Conservation (phyloP, 2,329 filamentous ascomycete species). For the Neofusicoccum cordaticola region DNA sequence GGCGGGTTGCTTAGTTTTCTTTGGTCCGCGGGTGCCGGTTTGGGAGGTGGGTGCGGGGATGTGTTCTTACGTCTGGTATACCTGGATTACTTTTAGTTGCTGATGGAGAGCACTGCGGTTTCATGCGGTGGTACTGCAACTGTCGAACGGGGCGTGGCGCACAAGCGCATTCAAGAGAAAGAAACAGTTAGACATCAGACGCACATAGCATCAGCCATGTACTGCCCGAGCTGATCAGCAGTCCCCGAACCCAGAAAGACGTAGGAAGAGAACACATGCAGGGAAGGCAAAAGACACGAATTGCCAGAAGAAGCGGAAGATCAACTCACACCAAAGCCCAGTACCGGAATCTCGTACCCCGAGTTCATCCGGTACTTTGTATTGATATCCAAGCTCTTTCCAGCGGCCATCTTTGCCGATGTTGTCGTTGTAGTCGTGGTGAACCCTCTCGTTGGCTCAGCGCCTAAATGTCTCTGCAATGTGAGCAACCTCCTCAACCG, state of each 20-base stretch:
- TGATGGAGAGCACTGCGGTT: not conserved
- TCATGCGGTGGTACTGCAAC: slow-evolving; percentile 12
- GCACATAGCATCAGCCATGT: no score
- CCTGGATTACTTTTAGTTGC: slow-evolving; percentile 23
- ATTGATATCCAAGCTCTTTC: slow-evolving; percentile 40
- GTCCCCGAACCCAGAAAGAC: no score
- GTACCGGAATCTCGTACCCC: slow-evolving; percentile 59
- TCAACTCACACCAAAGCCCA: slow-evolving; percentile 54
- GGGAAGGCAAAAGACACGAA: not conserved
- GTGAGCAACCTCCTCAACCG: not conserved
- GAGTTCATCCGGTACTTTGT: slow-evolving; percentile 55
- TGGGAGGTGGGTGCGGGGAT: slow-evolving; percentile 4
- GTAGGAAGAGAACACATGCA: no score
- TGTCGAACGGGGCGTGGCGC: not conserved
- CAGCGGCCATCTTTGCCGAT: slow-evolving; percentile 36
- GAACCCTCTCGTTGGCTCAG: not conserved
- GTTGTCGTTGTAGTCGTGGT: slow-evolving; percentile 24
- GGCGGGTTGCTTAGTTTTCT: not conserved
- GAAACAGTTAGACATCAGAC: no score
- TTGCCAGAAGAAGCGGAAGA: slow-evolving; percentile 26
- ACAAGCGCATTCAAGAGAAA: no score
- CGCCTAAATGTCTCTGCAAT: not conserved
- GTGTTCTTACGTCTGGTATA: slow-evolving; percentile 40
- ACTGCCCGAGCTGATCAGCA: no score
- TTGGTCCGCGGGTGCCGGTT: not conserved